A percentile compares a stretch with the other conserved stretches of the same genome.
Evolutionary conservation across 176 grass and related monocot genomes (phyloP).

Genomic region (Otatea glauca): DNA sequence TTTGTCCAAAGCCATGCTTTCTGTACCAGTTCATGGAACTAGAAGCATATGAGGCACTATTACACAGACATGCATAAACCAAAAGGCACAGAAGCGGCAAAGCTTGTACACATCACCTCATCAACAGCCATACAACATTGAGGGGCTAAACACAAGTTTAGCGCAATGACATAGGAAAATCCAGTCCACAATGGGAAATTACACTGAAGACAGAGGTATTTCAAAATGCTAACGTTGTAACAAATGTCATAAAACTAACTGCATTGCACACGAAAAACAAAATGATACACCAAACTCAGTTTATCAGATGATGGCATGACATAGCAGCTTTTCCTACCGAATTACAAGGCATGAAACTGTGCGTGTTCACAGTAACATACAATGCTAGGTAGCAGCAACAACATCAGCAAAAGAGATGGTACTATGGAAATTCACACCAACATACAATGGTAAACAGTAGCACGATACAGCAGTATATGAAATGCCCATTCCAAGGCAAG

Average conservation of each 20-base stretch:
- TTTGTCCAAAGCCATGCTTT: not conserved
- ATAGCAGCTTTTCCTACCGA: not conserved
- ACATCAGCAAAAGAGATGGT: not conserved
- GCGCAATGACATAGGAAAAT: not conserved
- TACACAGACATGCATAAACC: not conserved
- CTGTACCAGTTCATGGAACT: conserved; percentile 8
- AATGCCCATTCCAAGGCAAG: conserved; percentile 20
- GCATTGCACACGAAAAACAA: not conserved
- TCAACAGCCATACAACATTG: not conserved
- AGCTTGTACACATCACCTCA: conserved; percentile 7
- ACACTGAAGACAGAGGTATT: not conserved
- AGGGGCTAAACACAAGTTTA: conserved; percentile 15
- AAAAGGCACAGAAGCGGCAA: not conserved
- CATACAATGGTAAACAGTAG: not conserved
- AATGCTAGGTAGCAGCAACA: not conserved
- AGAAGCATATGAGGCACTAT: conserved; percentile 23
- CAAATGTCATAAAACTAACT: not conserved
- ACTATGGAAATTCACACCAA: not conserved
- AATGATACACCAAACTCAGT: not conserved
- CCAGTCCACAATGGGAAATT: not conserved
- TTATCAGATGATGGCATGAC: not conserved
- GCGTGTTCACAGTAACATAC: not conserved
- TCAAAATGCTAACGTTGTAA: not conserved
- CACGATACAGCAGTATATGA: conserved; percentile 17
- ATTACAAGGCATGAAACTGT: conserved; percentile 5